Conservation (phyloP, 2,329 filamentous ascomycete species). For the Pseudocercospora fijiensis region DNA sequence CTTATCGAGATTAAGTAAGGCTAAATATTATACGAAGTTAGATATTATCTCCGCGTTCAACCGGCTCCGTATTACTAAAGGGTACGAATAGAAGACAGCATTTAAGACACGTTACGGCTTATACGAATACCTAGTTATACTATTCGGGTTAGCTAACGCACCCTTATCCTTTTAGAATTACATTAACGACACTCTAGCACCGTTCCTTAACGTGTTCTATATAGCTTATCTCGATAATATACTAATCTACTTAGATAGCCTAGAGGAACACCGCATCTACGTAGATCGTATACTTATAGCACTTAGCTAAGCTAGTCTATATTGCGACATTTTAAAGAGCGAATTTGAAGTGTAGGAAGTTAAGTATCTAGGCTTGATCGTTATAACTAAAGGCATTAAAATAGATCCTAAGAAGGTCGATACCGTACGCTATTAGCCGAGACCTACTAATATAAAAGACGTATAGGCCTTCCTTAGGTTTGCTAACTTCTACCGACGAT, state of each 20-base stretch:
- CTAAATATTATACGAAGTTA: conserved; percentile 7
- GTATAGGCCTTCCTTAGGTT: conserved; percentile 1
- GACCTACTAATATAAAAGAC: neutral
- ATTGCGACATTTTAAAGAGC: conserved; percentile 18
- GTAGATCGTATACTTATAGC: conserved; percentile 5
- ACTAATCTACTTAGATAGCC: conserved; percentile 30
- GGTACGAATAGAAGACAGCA: conserved; percentile 28
- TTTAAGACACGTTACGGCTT: conserved; percentile 28
- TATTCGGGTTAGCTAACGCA: conserved; percentile 30
- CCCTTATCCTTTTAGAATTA: conserved; percentile 32
- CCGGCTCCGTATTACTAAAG: conserved; percentile 27
- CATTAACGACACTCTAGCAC: conserved; percentile 29
- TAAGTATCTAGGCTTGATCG: conserved; percentile 22
- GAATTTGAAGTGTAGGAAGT: conserved; percentile 16
- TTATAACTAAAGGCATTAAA: neutral
- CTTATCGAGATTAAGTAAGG: conserved; percentile 21
- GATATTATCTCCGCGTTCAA: conserved; percentile 34
- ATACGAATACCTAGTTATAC: conserved; percentile 33
- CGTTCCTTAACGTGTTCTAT: conserved; percentile 22
- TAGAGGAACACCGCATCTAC: conserved; percentile 3
- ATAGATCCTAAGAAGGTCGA: neutral
- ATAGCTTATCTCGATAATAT: conserved; percentile 37
- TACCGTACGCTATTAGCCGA: neutral
- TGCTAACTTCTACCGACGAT: neutral
- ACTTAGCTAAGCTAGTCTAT: conserved; percentile 10